phyloP scores from a whole-genome alignment of 371 early-diverging fungal species.

The Mucor mucedo region DNA sequence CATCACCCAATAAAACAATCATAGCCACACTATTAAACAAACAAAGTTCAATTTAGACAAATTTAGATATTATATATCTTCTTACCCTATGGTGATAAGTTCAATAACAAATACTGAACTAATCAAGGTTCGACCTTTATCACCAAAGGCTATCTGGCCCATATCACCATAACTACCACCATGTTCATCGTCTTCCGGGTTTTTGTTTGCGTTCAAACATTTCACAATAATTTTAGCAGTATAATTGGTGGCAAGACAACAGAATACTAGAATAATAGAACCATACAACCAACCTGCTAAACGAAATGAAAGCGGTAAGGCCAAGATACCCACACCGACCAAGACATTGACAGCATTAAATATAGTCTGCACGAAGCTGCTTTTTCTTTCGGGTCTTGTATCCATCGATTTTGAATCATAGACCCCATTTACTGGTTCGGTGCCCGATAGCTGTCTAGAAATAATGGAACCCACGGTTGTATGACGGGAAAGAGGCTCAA shows the following conservation, averaged over 20 bases:
- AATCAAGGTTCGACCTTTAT: conserved; percentile 48
- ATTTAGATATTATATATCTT: neutral
- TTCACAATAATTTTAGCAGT: conserved; percentile 63
- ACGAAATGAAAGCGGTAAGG: conserved; percentile 40
- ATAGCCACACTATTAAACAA: conserved; percentile 34
- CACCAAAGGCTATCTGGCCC: conserved; percentile 69
- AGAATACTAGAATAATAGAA: conserved; percentile 51
- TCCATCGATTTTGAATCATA: too few species aligned
- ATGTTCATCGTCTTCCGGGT: conserved; percentile 6
- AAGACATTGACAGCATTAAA: conserved; percentile 68
- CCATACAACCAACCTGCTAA: conserved; percentile 62
- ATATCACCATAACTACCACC: conserved; percentile 63
- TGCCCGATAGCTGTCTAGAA: conserved; percentile 10
- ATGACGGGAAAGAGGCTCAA: conserved; percentile 28
- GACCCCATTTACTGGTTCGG: neutral
- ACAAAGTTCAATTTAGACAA: neutral
- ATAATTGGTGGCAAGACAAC: conserved; percentile 51
- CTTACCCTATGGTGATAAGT: conserved; percentile 60
- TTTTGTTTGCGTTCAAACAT: conserved; percentile 47
- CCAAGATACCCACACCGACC: conserved; percentile 64
- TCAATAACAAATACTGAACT: conserved; percentile 64
- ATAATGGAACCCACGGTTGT: conserved; percentile 27
- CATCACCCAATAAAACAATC: conserved; percentile 44
- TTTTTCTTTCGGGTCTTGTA: conserved; percentile 1
- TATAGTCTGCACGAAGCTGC: conserved; percentile 49